Conservation (phyloP, 108 stramenopile genomes). For the Discostella pseudostelligera region DNA sequence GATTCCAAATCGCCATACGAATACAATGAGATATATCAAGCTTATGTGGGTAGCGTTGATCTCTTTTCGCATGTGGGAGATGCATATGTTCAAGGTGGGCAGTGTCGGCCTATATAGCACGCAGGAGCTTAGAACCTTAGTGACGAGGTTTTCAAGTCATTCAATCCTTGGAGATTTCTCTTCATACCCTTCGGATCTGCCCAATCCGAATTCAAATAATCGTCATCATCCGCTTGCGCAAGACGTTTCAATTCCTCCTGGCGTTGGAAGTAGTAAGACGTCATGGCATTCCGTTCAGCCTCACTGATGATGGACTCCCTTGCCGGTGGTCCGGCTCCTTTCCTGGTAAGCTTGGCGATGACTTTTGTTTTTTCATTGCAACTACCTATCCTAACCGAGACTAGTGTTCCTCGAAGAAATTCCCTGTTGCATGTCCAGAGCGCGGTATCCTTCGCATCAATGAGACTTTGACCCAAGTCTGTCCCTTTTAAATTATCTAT, state of each 20-base stretch:
- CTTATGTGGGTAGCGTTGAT: no score
- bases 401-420: slow-evolving; percentile 60
- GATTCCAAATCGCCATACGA: no score
- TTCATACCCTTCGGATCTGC: slow-evolving; percentile 86
- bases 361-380: slow-evolving; percentile 88
- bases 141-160: slow-evolving; percentile 47
- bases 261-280: slow-evolving; percentile 88
- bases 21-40: no score
- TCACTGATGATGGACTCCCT: slow-evolving; percentile 86
- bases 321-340: slow-evolving; percentile 73
- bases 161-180: slow-evolving; percentile 44
- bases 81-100: no score
- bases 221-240: slow-evolving; percentile 79
- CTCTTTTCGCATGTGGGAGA: no score
- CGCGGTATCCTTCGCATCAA: slow-evolving; percentile 67
- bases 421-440: slow-evolving; percentile 87
- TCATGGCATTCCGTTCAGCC: slow-evolving; percentile 90
- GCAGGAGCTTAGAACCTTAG: slow-evolving; percentile 18
- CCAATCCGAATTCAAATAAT: slow-evolving; percentile 81
- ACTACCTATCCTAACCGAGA: slow-evolving; percentile 65
- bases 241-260: slow-evolving; percentile 88
- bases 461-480: slow-evolving; percentile 29
- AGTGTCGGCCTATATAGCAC: no score
- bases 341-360: slow-evolving; percentile 70
- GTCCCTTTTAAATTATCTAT: slow-evolving; percentile 26